Conservation (phyloP, 495 filamentous ascomycete genomes). For the Penicillium simplicissimum region DNA sequence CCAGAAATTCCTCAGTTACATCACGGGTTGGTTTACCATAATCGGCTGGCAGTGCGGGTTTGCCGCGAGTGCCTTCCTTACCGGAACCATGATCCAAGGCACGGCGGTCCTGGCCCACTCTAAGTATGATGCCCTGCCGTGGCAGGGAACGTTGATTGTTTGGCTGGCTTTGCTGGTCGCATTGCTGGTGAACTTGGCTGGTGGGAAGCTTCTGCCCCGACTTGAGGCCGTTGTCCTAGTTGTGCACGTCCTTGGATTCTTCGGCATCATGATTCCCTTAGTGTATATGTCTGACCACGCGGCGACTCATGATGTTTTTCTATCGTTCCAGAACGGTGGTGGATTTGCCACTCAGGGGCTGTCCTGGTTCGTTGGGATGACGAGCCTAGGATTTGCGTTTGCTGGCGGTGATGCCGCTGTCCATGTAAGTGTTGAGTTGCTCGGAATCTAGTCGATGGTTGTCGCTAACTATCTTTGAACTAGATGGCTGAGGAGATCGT, state of each 20-base stretch:
- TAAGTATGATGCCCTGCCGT: slow-evolving; percentile 31
- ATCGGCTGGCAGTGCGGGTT: slow-evolving; percentile 37
- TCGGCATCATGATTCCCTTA: slow-evolving; percentile 47
- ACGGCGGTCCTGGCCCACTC: slow-evolving; percentile 26
- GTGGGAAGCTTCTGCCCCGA: slow-evolving; percentile 39
- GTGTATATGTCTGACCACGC: slow-evolving; percentile 27
- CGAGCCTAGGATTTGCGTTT: slow-evolving; percentile 31
- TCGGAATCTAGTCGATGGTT: background rate
- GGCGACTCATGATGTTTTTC: slow-evolving; percentile 32
- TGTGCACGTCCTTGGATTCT: slow-evolving; percentile 46
- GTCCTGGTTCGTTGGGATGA: slow-evolving; percentile 37
- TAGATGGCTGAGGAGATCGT: slow-evolving; percentile 46
- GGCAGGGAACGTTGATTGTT: slow-evolving; percentile 46
- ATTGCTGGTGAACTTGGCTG: slow-evolving; percentile 33
- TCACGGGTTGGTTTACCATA: slow-evolving; percentile 40
- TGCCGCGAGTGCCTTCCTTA: slow-evolving; percentile 28
- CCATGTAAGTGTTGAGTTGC: slow-evolving; percentile 21
- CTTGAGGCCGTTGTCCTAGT: slow-evolving; percentile 40
- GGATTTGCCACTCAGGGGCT: slow-evolving; percentile 36
- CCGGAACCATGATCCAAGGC: slow-evolving; percentile 40
- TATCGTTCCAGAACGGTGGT: slow-evolving; percentile 37
- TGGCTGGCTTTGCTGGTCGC: slow-evolving; percentile 27
- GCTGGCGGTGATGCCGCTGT: slow-evolving; percentile 35
- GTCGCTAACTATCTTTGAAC: background rate
- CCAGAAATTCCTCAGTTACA: slow-evolving; percentile 43